Evolutionary conservation across 352 stramenopile genomes (phyloP).

Genomic region (Aphanomyces invadans): DNA sequence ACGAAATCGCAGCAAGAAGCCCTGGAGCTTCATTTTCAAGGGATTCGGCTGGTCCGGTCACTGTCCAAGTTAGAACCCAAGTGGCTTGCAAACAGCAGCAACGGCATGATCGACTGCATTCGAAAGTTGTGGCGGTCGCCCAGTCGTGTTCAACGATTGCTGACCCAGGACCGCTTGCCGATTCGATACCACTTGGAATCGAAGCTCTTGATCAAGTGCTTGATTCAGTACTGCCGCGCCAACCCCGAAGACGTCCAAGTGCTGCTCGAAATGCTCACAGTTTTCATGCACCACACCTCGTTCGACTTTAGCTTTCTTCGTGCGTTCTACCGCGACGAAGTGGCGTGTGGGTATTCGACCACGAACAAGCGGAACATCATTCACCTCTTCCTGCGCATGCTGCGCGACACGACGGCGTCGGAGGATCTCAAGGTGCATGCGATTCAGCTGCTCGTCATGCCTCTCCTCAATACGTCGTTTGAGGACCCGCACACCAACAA

Average conservation of each 20-base stretch:
- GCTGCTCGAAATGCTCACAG: slow-evolving; percentile 92
- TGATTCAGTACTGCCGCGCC: slow-evolving; percentile 90
- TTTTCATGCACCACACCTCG: slow-evolving; percentile 90
- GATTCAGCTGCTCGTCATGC: slow-evolving; percentile 91
- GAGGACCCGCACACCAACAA: slow-evolving; percentile 69
- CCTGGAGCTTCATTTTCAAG: slow-evolving; percentile 93
- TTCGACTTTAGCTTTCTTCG: slow-evolving; percentile 94
- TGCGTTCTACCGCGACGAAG: slow-evolving; percentile 79
- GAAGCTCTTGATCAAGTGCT: slow-evolving; percentile 90
- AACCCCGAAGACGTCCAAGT: slow-evolving; percentile 93
- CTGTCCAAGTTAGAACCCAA: slow-evolving; percentile 83
- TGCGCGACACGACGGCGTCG: slow-evolving; percentile 55
- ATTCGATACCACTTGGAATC: slow-evolving; percentile 94
- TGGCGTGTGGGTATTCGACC: slow-evolving; percentile 53
- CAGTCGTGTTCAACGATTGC: slow-evolving; percentile 63
- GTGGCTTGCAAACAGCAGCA: slow-evolving; percentile 82
- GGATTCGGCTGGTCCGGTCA: slow-evolving; percentile 86
- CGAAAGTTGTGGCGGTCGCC: slow-evolving; percentile 92
- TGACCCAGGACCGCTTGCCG: slow-evolving; percentile 62
- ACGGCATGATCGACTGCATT: slow-evolving; percentile 88
- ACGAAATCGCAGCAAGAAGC: slow-evolving; percentile 79
- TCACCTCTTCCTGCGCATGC: slow-evolving; percentile 83
- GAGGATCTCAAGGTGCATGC: slow-evolving; percentile 90
- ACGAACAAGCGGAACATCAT: slow-evolving; percentile 81
- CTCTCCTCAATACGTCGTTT: slow-evolving; percentile 85